Conservation (phyloP, 2,329 filamentous ascomycete species). For the Fusarium vanettenii region DNA sequence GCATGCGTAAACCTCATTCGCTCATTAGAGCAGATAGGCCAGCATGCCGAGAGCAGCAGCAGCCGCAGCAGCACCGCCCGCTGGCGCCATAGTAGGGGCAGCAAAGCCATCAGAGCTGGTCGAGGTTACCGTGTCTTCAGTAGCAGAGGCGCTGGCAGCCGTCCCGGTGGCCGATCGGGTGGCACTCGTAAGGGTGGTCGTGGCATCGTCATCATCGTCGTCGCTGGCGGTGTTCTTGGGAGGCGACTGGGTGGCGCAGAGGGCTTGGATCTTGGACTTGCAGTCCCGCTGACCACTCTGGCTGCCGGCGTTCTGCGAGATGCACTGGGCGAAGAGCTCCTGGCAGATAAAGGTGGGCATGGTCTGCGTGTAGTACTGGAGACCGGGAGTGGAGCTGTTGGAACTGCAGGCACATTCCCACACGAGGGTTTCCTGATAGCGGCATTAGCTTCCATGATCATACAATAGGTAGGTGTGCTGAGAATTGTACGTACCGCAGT, state of each 20-base stretch:
- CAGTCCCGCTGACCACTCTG: slow-evolving; percentile 59
- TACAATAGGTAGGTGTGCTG: not conserved
- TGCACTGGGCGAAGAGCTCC: slow-evolving; percentile 61
- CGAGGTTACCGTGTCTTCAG: slow-evolving; percentile 45
- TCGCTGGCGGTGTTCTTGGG: slow-evolving; percentile 47
- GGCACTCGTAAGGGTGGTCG: slow-evolving; percentile 41
- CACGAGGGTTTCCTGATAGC: slow-evolving; percentile 53
- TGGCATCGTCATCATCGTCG: slow-evolving; percentile 32
- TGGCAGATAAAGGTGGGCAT: slow-evolving; percentile 65
- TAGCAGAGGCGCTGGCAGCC: slow-evolving; percentile 28
- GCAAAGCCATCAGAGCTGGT: slow-evolving; percentile 51
- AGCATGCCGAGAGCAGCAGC: slow-evolving; percentile 64
- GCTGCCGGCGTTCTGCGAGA: slow-evolving; percentile 54
- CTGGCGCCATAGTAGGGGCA: slow-evolving; percentile 56
- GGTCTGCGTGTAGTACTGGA: slow-evolving; percentile 65
- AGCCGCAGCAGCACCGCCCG: slow-evolving; percentile 57
- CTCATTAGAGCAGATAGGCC: slow-evolving; percentile 61
- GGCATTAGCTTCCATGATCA: slow-evolving; percentile 8
- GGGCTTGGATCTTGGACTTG: slow-evolving; percentile 57
- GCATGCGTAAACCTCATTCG: slow-evolving; percentile 27
- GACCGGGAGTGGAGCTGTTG: slow-evolving; percentile 61
- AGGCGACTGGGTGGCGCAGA: slow-evolving; percentile 57
- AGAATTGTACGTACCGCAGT: slow-evolving; percentile 52
- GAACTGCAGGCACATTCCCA: slow-evolving; percentile 62
- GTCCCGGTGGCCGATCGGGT: slow-evolving; percentile 37